Evolutionary conservation across 148 eudicot genomes (phyloP).

Genomic region (Rhododendron ovatum): DNA sequence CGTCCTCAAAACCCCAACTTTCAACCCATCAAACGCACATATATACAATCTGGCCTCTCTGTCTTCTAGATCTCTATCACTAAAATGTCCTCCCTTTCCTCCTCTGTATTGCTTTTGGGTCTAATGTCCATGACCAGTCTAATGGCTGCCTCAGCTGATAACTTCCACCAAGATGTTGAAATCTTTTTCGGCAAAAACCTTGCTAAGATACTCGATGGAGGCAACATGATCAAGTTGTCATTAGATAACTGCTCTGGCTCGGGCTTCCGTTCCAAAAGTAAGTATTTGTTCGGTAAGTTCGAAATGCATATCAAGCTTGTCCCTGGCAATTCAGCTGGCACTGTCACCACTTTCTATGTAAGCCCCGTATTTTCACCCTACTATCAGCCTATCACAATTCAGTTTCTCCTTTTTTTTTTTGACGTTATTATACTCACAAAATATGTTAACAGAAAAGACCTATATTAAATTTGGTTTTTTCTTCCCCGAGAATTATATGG

Average conservation of each 20-base stretch:
- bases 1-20: background rate
- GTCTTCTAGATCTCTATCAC: background rate
- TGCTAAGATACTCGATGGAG: constrained; percentile 17
- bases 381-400: no score
- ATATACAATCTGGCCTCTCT: background rate
- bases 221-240: constrained; percentile 11
- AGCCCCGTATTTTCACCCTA: background rate
- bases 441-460: no score
- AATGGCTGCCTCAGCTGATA: background rate
- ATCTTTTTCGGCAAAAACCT: constrained; percentile 21
- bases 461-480: background rate
- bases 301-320: constrained; percentile 14
- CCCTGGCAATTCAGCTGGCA: constrained; percentile 11
- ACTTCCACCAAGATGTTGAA: background rate
- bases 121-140: background rate
- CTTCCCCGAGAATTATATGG: background rate
- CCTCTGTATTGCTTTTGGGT: background rate
- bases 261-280: constrained; percentile 1
- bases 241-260: background rate
- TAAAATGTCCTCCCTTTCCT: background rate
- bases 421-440: no score
- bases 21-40: background rate
- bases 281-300: background rate
- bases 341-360: constrained; percentile 6
- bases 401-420: background rate